phyloP scores from a whole-genome alignment of 306 rosid species.

The Castanea crenata region DNA sequence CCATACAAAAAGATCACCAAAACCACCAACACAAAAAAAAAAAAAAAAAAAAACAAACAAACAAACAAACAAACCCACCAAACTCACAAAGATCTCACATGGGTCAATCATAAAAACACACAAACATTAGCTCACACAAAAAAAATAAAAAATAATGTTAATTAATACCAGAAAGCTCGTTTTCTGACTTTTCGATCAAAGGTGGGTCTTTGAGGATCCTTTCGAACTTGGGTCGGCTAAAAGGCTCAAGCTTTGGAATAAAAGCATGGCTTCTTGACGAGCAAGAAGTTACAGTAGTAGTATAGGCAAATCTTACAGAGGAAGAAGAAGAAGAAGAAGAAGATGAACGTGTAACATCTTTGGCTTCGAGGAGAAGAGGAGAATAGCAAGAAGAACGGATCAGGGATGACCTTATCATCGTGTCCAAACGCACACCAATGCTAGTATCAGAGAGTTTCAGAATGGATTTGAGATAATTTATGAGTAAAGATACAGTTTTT shows the following conservation, averaged over 20 bases:
- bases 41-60: not conserved
- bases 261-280: slow-evolving; percentile 51
- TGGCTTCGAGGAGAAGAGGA: slow-evolving; percentile 42
- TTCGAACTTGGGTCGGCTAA: slow-evolving; percentile 66
- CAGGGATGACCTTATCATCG: slow-evolving; percentile 41
- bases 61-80: not conserved
- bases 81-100: not conserved
- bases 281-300: slow-evolving; percentile 37
- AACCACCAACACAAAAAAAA: not conserved
- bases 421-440: not conserved
- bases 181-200: slow-evolving; percentile 68
- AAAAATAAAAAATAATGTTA: not conserved
- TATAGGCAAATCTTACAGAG: slow-evolving; percentile 20
- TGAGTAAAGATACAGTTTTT: not conserved
- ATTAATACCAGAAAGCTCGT: slow-evolving; percentile 55
- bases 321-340: not conserved
- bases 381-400: slow-evolving; percentile 45
- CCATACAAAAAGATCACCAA: not conserved
- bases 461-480: not conserved
- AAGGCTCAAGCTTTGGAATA: slow-evolving; percentile 87
- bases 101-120: not conserved
- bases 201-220: slow-evolving; percentile 70
- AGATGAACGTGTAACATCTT: slow-evolving; percentile 21
- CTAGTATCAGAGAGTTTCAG: not conserved
- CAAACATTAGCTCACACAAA: not conserved